Percentiles rank a stretch among this genome's conserved stretches.
Evolutionary conservation across 345 rosid species (phyloP).

Genomic region (Lepidium aucheri): DNA sequence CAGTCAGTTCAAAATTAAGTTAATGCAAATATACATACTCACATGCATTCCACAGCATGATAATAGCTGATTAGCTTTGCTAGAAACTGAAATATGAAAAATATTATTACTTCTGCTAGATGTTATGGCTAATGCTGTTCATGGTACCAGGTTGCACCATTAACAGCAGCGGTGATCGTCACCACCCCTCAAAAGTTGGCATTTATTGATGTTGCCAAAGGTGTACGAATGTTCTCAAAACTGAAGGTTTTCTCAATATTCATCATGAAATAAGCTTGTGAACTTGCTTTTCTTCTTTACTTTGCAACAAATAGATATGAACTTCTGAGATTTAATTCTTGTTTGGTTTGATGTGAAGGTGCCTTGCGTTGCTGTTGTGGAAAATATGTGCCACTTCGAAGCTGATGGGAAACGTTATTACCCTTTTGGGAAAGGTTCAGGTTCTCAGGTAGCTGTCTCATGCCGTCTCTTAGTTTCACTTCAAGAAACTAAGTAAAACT

Average conservation of each 20-base stretch:
- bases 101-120: neutral
- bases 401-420: conserved; percentile 93
- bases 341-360: conserved; percentile 42
- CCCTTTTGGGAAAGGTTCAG: conserved; percentile 98
- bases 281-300: neutral
- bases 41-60: neutral
- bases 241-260: conserved; percentile 50
- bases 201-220: conserved; percentile 94
- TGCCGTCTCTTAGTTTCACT: neutral
- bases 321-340: neutral
- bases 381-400: conserved; percentile 97
- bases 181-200: conserved; percentile 98
- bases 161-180: conserved; percentile 92
- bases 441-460: conserved; percentile 54
- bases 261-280: neutral
- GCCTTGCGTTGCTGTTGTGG: conserved; percentile 93
- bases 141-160: conserved; percentile 65
- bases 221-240: conserved; percentile 96
- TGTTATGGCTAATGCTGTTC: neutral
- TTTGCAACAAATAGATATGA: conserved; percentile 1
- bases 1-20: neutral
- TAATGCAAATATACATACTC: neutral
- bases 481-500: neutral
- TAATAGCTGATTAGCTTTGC: neutral
- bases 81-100: neutral